These are phyloP conservation scores for Triangularia verruculosa DNA, from an alignment of 2,329 filamentous ascomycete genomes.

Conservation along the genomic window DNA sequence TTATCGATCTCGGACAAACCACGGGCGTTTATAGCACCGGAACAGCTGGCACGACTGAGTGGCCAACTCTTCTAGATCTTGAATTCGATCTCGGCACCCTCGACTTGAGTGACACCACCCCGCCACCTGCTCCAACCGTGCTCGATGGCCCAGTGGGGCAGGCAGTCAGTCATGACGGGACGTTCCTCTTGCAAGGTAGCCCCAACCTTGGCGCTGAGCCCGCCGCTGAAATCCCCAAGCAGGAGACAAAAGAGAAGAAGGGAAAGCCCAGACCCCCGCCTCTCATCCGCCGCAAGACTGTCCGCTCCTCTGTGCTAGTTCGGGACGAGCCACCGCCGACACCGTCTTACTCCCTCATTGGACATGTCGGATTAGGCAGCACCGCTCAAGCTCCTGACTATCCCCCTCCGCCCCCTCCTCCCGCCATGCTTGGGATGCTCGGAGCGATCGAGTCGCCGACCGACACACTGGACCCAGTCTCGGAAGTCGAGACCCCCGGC, in stretches of 20 bases:
- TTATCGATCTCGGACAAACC: background rate
- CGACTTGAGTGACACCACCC: background rate
- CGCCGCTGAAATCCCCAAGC: background rate
- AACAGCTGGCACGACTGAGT: background rate
- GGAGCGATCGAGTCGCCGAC: constrained; percentile 24
- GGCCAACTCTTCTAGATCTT: background rate
- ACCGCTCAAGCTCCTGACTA: background rate
- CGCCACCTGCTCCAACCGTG: background rate
- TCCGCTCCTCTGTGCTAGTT: constrained; percentile 18
- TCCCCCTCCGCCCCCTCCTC: background rate
- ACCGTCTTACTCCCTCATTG: constrained; percentile 19
- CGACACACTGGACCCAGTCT: constrained; percentile 26
- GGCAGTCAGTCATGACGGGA: background rate
- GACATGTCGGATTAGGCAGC: background rate
- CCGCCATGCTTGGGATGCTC: background rate
- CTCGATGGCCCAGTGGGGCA: background rate
- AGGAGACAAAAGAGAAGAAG: no score
- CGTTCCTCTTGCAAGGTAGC: background rate
- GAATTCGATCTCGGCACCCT: background rate
- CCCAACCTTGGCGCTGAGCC: background rate
- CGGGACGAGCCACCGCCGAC: constrained; percentile 10
- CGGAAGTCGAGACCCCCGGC: constrained; percentile 27
- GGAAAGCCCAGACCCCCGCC: background rate
- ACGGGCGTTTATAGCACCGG: background rate
- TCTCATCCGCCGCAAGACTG: constrained; percentile 15